Base-by-base conservation (phyloP, 2,329 filamentous ascomycete species). In the Colletotrichum sp. region DNA sequence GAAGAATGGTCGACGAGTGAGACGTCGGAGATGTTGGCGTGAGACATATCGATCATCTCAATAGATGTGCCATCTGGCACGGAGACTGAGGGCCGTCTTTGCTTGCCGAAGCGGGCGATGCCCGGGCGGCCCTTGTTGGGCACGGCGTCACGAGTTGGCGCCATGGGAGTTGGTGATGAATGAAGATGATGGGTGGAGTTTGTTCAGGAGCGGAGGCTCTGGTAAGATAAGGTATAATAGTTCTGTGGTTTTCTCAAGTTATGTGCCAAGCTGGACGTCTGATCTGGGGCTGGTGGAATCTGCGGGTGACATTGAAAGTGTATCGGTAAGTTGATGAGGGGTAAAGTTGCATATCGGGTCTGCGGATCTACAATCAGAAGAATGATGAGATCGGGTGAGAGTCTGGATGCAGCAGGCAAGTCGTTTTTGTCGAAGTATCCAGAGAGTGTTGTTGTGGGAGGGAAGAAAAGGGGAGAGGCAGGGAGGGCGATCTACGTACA, bases 211-310 rank as follows among this genome's bases (percentile, higher is more conserved):
- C 57, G 15, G 52, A 34, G 16, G 59, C 44, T 57, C 32, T 64
- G 64, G 24, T 34, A 64, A 64, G 49, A 44, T 44, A 34, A 68
- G 59, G 21, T 52, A 44, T 9, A 28, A 28, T 72, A 52, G 57
- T 39, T 68, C 16, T 63, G 24, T 72, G 62, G 34, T 60, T 73
- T 68, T 76, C 73, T 76, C 70, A 76, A 76, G 64, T 68, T 76
- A 76, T 65, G 73, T 76, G 73, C 73, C 73, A 76, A 76, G 73
- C 73, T 76, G 73, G 73, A 76, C 34, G 73, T 73, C 73, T 68
- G 70, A 76, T 76, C 73, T 76, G 73, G 70, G 73, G 70, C 64
- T 73, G 73, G 28, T 76, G 73, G 49, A 76, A 59, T 72, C 24
- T 76, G 70, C 73, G 57, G 30, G 73, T 73, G 64, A 73, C 73